Evolutionary conservation across 371 early-diverging fungal genomes (phyloP).

Genomic region (Mucor indicus): DNA sequence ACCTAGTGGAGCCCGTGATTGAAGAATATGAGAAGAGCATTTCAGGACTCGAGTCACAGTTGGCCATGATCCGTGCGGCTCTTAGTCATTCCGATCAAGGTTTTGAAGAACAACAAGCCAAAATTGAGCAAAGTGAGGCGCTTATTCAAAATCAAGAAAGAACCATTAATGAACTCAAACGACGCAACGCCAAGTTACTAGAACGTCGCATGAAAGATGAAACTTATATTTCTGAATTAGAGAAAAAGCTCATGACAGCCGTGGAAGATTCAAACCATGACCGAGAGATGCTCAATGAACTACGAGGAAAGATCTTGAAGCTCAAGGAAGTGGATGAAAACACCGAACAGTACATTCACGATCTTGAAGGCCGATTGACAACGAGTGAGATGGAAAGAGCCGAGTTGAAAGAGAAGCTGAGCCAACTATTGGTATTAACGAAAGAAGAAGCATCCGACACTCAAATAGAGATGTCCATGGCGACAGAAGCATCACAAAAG

Average conservation of each 20-base stretch:
- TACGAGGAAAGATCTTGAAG: constrained; percentile 34
- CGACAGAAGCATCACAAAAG: constrained; percentile 4
- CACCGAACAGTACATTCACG: constrained; percentile 48
- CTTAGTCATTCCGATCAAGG: constrained; percentile 48
- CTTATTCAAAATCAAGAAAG: constrained; percentile 36
- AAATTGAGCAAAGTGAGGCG: constrained; percentile 29
- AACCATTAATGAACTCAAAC: constrained; percentile 27
- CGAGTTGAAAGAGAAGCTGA: constrained; percentile 21
- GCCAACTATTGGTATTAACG: constrained; percentile 15
- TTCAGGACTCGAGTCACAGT: constrained; percentile 53
- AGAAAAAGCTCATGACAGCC: constrained; percentile 34
- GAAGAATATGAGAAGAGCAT: constrained; percentile 69
- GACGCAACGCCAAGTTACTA: constrained; percentile 24
- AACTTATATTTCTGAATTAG: constrained; percentile 43
- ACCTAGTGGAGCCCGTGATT: constrained; percentile 68
- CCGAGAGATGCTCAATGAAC: constrained; percentile 35
- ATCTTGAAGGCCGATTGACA: constrained; percentile 39
- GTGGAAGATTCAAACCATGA: constrained; percentile 40
- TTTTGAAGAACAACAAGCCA: constrained; percentile 46
- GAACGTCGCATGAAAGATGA: constrained; percentile 42
- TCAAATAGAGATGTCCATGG: constrained; percentile 6
- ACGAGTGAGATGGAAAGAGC: constrained; percentile 30
- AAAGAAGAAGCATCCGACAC: constrained; percentile 9
- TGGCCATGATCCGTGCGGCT: constrained; percentile 55
- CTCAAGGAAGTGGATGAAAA: constrained; percentile 44